phyloP scores from a whole-genome alignment of 768 basidiomycete species.

The Sarcodon sp. region DNA sequence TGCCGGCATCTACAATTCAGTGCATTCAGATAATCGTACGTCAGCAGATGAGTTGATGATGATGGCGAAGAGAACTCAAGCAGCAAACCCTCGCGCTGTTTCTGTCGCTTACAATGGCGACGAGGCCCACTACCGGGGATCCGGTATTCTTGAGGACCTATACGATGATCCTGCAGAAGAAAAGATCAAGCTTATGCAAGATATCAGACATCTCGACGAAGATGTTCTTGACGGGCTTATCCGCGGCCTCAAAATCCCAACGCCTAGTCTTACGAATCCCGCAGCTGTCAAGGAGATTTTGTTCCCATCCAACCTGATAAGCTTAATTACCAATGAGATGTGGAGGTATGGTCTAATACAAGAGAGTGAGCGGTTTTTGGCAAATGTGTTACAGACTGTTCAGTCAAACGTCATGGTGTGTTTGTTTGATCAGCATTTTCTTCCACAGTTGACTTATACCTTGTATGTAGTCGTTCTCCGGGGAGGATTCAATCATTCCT shows the following conservation, averaged over 20 bases:
- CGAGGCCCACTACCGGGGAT: conserved; percentile 55
- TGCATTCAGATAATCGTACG: conserved; percentile 50
- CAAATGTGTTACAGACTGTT: conserved; percentile 97
- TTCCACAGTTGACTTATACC: conserved; percentile 7
- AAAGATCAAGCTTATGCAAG: conserved; percentile 89
- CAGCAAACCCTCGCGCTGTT: conserved; percentile 68
- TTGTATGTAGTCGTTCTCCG: conserved; percentile 57
- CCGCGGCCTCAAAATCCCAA: conserved; percentile 85
- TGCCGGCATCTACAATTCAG: conserved; percentile 60
- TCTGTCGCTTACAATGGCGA: conserved; percentile 83
- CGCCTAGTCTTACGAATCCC: conserved; percentile 80
- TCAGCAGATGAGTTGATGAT: conserved; percentile 71
- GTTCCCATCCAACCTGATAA: conserved; percentile 98
- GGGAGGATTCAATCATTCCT: conserved; percentile 92
- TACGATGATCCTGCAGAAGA: conserved; percentile 90
- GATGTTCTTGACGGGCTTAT: conserved; percentile 88
- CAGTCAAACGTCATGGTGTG: conserved; percentile 96
- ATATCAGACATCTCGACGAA: conserved; percentile 80
- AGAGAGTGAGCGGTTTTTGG: conserved; percentile 95
- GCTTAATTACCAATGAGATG: conserved; percentile 98
- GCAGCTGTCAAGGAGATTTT: conserved; percentile 95
- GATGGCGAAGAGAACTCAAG: conserved; percentile 58
- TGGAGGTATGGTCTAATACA: conserved; percentile 98
- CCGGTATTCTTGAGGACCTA: conserved; percentile 57
- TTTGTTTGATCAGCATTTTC: conserved; percentile 7